Percentiles rank a stretch among this genome's conserved stretches.
These are phyloP conservation scores for Tetracentron sinense DNA, from an alignment of 164 flowering plant genomes.

Conservation along the genomic window DNA sequence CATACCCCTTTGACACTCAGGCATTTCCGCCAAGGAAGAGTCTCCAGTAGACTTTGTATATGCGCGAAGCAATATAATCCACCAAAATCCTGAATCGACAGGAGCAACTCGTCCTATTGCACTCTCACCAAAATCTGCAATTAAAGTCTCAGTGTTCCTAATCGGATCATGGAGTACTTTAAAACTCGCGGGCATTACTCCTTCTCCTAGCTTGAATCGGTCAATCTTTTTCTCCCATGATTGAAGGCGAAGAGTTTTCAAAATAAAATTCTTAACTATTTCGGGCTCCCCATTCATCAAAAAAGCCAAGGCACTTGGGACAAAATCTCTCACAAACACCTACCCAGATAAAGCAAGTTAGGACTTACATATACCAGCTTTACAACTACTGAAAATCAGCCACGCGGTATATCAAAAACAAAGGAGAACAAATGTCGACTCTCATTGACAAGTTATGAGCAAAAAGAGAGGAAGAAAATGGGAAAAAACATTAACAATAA, in stretches of 20 bases:
- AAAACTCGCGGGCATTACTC: slow-evolving; percentile 55
- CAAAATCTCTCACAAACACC: slow-evolving; percentile 55
- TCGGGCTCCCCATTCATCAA: slow-evolving; percentile 57
- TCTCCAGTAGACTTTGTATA: slow-evolving; percentile 54
- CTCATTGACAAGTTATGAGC: neutral
- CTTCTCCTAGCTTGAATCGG: slow-evolving; percentile 43
- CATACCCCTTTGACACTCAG: slow-evolving; percentile 59
- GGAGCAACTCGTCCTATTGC: slow-evolving; percentile 56
- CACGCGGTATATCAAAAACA: neutral
- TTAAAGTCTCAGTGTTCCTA: slow-evolving; percentile 33
- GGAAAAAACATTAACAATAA: neutral
- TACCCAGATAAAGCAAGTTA: slow-evolving; percentile 10
- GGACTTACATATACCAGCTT: neutral
- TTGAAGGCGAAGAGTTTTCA: slow-evolving; percentile 55
- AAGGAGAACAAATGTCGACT: neutral
- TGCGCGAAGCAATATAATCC: slow-evolving; percentile 57
- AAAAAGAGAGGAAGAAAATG: neutral
- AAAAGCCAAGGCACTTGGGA: slow-evolving; percentile 54
- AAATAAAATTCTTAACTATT: slow-evolving; percentile 42
- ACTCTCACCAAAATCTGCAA: slow-evolving; percentile 50
- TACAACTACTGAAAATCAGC: neutral
- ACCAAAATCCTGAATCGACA: slow-evolving; percentile 68
- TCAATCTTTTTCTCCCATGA: slow-evolving; percentile 54
- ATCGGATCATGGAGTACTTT: slow-evolving; percentile 41
- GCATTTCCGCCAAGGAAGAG: slow-evolving; percentile 40